Base-by-base conservation (phyloP, 352 stramenopile species). In the Plasmopara halstedii region DNA sequence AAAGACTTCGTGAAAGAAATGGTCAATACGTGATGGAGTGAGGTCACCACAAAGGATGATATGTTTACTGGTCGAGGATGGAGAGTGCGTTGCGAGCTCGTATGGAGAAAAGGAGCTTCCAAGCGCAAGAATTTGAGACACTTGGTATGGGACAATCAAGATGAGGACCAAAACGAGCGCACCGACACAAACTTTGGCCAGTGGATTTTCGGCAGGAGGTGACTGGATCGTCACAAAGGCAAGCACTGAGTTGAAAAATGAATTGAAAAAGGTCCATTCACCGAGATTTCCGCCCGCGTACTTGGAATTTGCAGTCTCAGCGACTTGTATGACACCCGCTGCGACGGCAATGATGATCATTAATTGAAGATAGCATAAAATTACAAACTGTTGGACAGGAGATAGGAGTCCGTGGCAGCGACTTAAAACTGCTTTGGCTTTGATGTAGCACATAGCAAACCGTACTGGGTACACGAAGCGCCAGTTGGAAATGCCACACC, bases 231-330 rank as follows among this genome's bases (percentile, higher is more conserved):
- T 88, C 33, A 91, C 80, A 17, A 91, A 91, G 22, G 86, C 70
- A 18, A 91, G 70, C 25, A 91, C 70, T 11, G 80, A 91, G 49
- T 91, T 89, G 58, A 91, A 91, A 48, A 85, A 88, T 15, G 77
- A 62, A 50, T 88, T 89, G 64, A 89, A 91, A 41, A 89, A 91
- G 1, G 80, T 91, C 77, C 77, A 89, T 31, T 91, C 78, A 6
- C 75, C 78, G 3, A 65, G 53, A 21, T 82, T 47, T 8, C 70
- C 81, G 11, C 62, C 58, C 46, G 40, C 44, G 48, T 56, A 58
- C 39, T 61, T 58, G 17, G 25, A 45, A 42, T 83, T 70, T 35
- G 71, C 77, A 2, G 79, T 91, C 52, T 91, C 79, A 6, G 79
- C 76, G 32, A 91, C 87, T 45, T 91, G 77, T 46, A 91, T 88